Conservation (phyloP, 257 asterid genomes). For the Voacanga thouarsii region DNA sequence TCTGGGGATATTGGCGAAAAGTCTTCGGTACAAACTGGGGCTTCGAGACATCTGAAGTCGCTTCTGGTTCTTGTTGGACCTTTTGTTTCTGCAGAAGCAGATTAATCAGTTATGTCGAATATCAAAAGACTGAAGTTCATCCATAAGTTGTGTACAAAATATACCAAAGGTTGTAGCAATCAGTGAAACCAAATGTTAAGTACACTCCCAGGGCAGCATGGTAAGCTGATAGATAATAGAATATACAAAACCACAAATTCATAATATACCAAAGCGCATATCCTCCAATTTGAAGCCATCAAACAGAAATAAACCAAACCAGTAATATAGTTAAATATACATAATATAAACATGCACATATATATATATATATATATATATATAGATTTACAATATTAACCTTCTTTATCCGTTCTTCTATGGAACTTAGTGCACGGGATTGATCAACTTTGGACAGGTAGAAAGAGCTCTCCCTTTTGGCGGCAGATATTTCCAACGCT, state of each 20-base stretch:
- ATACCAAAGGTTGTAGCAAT: not conserved
- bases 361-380: not conserved
- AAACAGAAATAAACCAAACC: not conserved
- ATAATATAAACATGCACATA: not conserved
- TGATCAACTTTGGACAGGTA: constrained; percentile 79
- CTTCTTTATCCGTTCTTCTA: constrained; percentile 78
- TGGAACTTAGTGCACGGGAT: constrained; percentile 53
- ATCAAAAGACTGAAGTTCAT: not conserved
- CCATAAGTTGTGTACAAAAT: too few species aligned
- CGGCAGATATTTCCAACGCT: constrained; percentile 74
- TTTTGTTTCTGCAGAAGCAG: constrained; percentile 58
- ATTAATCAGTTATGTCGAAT: not conserved
- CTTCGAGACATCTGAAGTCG: constrained; percentile 12
- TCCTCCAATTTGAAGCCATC: not conserved
- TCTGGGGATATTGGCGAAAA: constrained; percentile 62
- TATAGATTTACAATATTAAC: constrained; percentile 25
- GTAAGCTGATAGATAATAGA: not conserved
- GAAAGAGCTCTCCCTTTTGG: constrained; percentile 76
- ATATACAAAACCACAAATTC: not conserved
- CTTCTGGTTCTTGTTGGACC: constrained; percentile 38
- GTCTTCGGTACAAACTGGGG: constrained; percentile 43
- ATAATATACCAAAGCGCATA: not conserved
- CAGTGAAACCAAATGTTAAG: not conserved
- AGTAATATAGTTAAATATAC: not conserved
- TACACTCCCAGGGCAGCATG: not conserved